These are phyloP conservation scores for Saksenaea oblongispora DNA, from an alignment of 371 early-diverging fungal species.

Conservation along the genomic window DNA sequence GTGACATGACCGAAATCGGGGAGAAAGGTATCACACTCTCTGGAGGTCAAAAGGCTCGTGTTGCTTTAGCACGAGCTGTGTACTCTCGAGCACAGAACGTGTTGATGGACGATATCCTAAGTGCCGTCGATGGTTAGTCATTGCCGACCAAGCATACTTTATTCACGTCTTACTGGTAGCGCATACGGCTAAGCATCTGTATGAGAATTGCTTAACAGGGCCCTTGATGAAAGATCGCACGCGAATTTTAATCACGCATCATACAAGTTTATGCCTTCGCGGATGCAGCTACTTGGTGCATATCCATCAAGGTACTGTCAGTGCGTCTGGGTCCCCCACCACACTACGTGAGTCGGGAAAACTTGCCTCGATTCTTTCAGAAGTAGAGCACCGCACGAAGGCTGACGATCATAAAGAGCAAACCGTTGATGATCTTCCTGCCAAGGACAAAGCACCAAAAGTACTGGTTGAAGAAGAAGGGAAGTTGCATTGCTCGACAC, in stretches of 20 bases:
- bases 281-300: background rate
- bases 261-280: background rate
- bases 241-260: background rate
- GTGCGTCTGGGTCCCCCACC: background rate
- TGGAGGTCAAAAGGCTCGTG: slow-evolving; percentile 59
- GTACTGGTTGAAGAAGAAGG: slow-evolving; percentile 27
- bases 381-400: slow-evolving; percentile 16
- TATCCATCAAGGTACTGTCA: background rate
- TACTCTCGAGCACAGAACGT: slow-evolving; percentile 63
- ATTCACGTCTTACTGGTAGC: background rate
- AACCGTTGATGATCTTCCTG: slow-evolving; percentile 7
- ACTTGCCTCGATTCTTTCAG: slow-evolving; percentile 31
- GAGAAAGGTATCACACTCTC: slow-evolving; percentile 70
- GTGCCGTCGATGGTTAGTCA: slow-evolving; percentile 63
- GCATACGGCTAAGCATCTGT: slow-evolving; percentile 50
- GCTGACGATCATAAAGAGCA: slow-evolving; percentile 2
- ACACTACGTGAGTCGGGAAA: slow-evolving; percentile 34
- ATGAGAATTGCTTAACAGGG: background rate
- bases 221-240: background rate
- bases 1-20: slow-evolving; percentile 87
- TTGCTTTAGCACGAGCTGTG: slow-evolving; percentile 72
- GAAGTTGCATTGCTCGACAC: background rate
- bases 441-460: slow-evolving; percentile 10
- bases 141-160: slow-evolving; percentile 30
- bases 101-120: slow-evolving; percentile 71